Evolutionary conservation across 192 early-diverging fungal species (phyloP).

Genomic region (Allomyces javanicus): DNA sequence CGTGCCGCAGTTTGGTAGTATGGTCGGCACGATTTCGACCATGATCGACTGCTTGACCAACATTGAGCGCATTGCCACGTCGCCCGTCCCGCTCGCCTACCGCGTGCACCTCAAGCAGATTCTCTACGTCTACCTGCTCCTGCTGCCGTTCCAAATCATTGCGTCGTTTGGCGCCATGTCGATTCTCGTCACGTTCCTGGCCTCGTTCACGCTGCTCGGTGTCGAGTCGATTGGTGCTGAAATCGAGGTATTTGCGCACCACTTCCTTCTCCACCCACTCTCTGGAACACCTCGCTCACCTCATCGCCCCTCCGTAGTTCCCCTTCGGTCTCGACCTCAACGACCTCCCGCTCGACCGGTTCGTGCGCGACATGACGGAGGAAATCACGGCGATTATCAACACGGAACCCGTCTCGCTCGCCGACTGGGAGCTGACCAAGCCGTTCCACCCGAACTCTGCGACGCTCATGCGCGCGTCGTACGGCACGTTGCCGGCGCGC

Average conservation of each 20-base stretch:
- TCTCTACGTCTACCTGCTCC: slow-evolving; percentile 47
- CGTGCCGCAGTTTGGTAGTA: slow-evolving; percentile 1
- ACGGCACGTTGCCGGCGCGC: neutral
- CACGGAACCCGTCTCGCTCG: neutral
- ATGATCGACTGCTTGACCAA: slow-evolving; percentile 36
- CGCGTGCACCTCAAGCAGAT: slow-evolving; percentile 75
- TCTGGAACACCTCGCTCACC: neutral
- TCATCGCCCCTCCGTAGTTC: neutral
- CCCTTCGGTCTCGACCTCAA: neutral
- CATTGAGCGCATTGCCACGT: slow-evolving; percentile 66
- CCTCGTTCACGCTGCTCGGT: slow-evolving; percentile 58
- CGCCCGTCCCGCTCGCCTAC: slow-evolving; percentile 77
- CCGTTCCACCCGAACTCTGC: neutral
- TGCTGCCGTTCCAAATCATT: slow-evolving; percentile 67
- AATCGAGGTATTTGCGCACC: slow-evolving; percentile 35
- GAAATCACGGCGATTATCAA: neutral
- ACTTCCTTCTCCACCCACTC: neutral
- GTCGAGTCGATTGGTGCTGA: slow-evolving; percentile 68
- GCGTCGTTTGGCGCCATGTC: slow-evolving; percentile 25
- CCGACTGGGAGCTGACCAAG: neutral
- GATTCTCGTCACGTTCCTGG: slow-evolving; percentile 44
- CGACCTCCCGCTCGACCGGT: neutral
- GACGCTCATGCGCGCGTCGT: neutral
- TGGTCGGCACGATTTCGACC: slow-evolving; percentile 24
- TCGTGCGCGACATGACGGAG: neutral